Percentiles rank a stretch among this genome's conserved stretches.
These are phyloP conservation scores for Grosmannia penicillata DNA, from an alignment of 2,329 filamentous ascomycete species.

Conservation along the genomic window DNA sequence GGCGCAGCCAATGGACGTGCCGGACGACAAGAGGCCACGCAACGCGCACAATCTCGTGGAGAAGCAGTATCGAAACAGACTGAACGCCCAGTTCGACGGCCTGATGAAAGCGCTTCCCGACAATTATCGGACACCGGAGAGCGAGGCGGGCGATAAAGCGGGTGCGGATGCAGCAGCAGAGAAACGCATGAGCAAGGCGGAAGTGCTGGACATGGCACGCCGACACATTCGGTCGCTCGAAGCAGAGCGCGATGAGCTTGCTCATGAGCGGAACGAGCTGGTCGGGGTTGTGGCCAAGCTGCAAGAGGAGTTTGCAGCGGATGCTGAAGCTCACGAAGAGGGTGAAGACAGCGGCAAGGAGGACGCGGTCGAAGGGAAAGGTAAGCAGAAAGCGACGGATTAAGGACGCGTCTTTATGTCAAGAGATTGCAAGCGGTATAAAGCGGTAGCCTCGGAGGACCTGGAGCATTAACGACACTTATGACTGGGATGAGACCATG, in stretches of 20 bases:
- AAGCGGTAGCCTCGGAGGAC: no score
- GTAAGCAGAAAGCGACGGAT: not conserved
- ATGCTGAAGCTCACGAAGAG: not conserved
- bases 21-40: constrained; percentile 3
- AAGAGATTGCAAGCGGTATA: no score
- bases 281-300: constrained; percentile 6
- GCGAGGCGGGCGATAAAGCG: constrained; percentile 1
- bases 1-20: constrained; percentile 13
- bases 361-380: not conserved
- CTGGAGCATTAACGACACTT: no score
- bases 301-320: constrained; percentile 3
- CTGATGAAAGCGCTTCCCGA: constrained; percentile 10
- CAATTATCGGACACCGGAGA: not conserved
- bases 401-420: no score
- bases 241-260: constrained; percentile 15
- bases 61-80: constrained; percentile 11
- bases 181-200: constrained; percentile 20
- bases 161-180: constrained; percentile 11
- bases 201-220: constrained; percentile 21
- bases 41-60: constrained; percentile 10
- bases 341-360: not conserved
- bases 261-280: constrained; percentile 16
- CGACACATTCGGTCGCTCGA: constrained; percentile 19
- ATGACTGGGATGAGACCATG: no score
- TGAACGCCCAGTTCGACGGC: constrained; percentile 10